Conservation (phyloP, 495 filamentous ascomycete species). For the Stereocaulon alpinum region DNA sequence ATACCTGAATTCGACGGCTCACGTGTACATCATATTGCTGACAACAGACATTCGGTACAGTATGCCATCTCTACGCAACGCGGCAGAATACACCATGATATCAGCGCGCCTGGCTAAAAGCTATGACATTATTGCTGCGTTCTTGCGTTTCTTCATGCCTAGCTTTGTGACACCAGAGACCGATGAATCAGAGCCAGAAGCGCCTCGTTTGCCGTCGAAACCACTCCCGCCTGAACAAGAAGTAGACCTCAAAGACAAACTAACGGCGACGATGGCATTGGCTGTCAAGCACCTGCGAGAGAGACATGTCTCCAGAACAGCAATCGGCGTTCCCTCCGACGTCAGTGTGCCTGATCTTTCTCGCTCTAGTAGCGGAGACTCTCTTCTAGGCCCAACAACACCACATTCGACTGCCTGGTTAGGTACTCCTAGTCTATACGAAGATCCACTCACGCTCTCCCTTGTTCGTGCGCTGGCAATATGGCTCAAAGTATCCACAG, state of each 20-base stretch:
- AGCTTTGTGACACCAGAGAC: conserved; percentile 32
- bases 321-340: conserved; percentile 37
- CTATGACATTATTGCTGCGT: conserved; percentile 48
- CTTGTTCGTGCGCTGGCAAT: conserved; percentile 43
- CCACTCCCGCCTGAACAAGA: too few species aligned
- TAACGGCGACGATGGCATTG: conserved; percentile 47
- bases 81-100: conserved; percentile 40
- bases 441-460: conserved; percentile 39
- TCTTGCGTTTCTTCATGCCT: conserved; percentile 46
- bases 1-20: conserved; percentile 42
- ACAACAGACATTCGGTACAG: conserved; percentile 53
- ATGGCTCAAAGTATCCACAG: conserved; percentile 56
- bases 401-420: not conserved
- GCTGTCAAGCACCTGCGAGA: conserved; percentile 55
- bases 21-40: conserved; percentile 49
- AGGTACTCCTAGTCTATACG: not conserved
- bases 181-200: conserved; percentile 10
- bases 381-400: conserved; percentile 6
- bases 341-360: conserved; percentile 35
- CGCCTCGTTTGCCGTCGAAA: too few species aligned
- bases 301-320: conserved; percentile 48
- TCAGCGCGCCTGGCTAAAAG: conserved; percentile 45
- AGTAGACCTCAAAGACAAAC: too few species aligned
- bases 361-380: conserved; percentile 25
- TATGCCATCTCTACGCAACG: conserved; percentile 48